Evolutionary conservation across 169 alveolate genomes (phyloP), one percentile per base, ranked within the genome.

Genomic region (Pseudocohnilembus persalinus): DNA sequence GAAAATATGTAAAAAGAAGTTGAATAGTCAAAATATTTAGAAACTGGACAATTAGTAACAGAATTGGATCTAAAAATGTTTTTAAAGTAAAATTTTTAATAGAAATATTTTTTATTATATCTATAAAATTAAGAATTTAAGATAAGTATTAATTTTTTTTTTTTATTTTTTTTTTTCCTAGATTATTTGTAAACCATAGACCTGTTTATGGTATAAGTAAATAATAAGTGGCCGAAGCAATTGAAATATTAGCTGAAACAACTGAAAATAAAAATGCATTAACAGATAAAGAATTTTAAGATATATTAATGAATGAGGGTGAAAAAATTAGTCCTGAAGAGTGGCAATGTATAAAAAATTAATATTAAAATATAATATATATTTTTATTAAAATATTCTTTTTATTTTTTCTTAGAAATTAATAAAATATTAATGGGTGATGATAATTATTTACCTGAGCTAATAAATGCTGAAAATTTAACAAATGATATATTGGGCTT

Each of bases 1-100:
- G 91, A 90, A 78, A 95, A 97, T 84, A 93, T 97, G 94, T 92
- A 93, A 73, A 92, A 93, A 82, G 98, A 97, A 84, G 94, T 96
- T n/a, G 91, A 90, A 64, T 94, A 89, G 82, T 85, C 93, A 76
- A 92, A 90, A 73, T 90, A 87, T 81, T 88, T 93, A 65, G 97
- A 92, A 76, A 92, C 94, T 30, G 94, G 95, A 0, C 83, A 90
- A 85, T 83, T 84, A 73, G 92, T 92, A 31, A 87, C 91, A 81
- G 93, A 94, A 83, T 81, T 97, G 28, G 96, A 93, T 86, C 91
- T 81, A 63, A 24, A 79, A 1, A 79, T 79, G 84, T 79, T 85
- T 87, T 79, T 86, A n/a, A 88, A 83, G 82, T 81, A 80, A 80
- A 85, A 85, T 80, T 85, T 85, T 25, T 84, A 85, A 82, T 82